These are phyloP conservation scores for Fusarium robinianum DNA, from an alignment of 2,329 filamentous ascomycete genomes.

Conservation along the genomic window DNA sequence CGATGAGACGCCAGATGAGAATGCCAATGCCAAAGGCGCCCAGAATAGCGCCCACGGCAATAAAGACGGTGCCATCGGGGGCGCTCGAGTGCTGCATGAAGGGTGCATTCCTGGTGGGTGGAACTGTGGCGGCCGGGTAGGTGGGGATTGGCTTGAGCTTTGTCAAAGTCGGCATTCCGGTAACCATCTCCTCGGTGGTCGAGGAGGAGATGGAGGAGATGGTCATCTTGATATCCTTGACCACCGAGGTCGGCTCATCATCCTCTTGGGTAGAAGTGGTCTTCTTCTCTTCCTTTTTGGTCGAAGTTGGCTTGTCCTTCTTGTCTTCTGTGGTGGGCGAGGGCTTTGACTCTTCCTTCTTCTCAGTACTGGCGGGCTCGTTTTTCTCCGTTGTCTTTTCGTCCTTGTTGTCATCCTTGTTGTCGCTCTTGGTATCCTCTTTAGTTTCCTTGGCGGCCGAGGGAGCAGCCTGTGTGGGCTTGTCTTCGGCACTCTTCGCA, in stretches of 20 bases:
- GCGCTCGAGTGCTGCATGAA: constrained; percentile 88
- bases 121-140: constrained; percentile 75
- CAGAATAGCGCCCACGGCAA: constrained; percentile 85
- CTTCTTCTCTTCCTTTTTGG: constrained; percentile 11
- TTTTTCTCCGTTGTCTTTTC: constrained; percentile 9
- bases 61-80: constrained; percentile 95
- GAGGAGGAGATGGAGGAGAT: constrained; percentile 23
- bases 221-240: constrained; percentile 11
- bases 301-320: constrained; percentile 3
- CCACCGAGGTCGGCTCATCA: constrained; percentile 6
- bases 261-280: constrained; percentile 19
- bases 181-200: constrained; percentile 33
- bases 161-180: constrained; percentile 50
- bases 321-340: constrained; percentile 15
- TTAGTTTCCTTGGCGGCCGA: constrained; percentile 19
- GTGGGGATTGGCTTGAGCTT: constrained; percentile 50
- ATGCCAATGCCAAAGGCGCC: constrained; percentile 82
- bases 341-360: constrained; percentile 16
- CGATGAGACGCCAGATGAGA: constrained; percentile 82
- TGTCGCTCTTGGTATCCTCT: constrained; percentile 24
- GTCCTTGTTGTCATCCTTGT: constrained; percentile 3
- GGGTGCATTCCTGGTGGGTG: constrained; percentile 80
- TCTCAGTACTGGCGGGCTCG: constrained; percentile 19
- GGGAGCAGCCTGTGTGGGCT: constrained; percentile 11
- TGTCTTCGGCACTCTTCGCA: constrained; percentile 7